phyloP scores from a whole-genome alignment of 2,329 filamentous ascomycete genomes.

The Nemania sp. region DNA sequence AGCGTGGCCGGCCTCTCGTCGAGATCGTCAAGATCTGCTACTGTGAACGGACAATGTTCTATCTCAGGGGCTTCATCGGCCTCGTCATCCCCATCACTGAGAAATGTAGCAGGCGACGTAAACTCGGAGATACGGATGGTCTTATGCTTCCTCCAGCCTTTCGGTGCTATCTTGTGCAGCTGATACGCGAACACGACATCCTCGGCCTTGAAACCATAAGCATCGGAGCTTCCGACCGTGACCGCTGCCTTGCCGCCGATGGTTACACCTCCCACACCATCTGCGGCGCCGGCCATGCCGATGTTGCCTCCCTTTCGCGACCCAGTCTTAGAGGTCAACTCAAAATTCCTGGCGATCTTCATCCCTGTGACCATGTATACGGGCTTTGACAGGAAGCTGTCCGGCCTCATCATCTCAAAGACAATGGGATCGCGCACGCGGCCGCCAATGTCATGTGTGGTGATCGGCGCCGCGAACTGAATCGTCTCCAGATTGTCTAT shows the following conservation, averaged over 20 bases:
- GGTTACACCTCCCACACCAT: no score
- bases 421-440: background rate
- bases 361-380: constrained; percentile 1
- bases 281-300: background rate
- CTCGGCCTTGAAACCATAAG: background rate
- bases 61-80: no score
- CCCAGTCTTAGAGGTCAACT: background rate
- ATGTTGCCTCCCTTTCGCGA: background rate
- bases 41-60: no score
- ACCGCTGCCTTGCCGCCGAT: no score
- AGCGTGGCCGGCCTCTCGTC: no score
- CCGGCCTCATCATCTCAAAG: background rate
- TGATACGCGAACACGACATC: constrained; percentile 1
- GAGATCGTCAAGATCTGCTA: no score
- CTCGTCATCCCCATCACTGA: background rate
- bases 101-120: background rate
- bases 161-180: background rate
- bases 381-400: background rate
- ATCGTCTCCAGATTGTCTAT: no score
- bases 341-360: background rate
- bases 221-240: no score
- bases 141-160: background rate
- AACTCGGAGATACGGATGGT: background rate
- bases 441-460: background rate
- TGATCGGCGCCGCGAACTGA: no score